Base-by-base conservation (phyloP, 2,329 filamentous ascomycete genomes). In the Xylaria sp. region DNA sequence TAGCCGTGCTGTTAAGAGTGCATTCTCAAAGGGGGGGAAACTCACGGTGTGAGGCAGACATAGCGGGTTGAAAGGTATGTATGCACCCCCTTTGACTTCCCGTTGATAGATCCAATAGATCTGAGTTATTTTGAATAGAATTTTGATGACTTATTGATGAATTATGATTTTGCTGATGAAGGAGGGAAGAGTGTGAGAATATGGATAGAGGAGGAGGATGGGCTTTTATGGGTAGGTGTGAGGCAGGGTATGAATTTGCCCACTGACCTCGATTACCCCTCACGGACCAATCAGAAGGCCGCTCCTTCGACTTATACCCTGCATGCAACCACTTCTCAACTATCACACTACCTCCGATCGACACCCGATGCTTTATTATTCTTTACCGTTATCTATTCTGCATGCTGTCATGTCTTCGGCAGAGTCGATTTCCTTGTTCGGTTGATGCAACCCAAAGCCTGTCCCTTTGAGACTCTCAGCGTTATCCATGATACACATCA, bases 161-260 rank as follows among this genome's bases (percentile, higher is more conserved):
- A 40, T 42, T 62, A 13, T 53, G 49, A 20, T 70, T 59, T 42
- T 61, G 59, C 62, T 69, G 64, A 56, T 65, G 40, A 69, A 68
- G 66, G 60, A 69, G 73, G 69, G 63, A 63, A 66, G 63, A 67
- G 53, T 49, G 65, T 62, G 69, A 64, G 66, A 70, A 71, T 51
- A 74, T 59, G 59, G 67, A 67, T 68, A 65, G 68, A 69, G 72
- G 72, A 71, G 66, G 63, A 69, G 60, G 62, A 51, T 67, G 70
- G 72, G 71, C 42, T 74, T 76, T 77, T 77, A 77, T 76, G 69
- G 72, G 66, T 66, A 72, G 65, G 66, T 64, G 71, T 65, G 65
- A 75, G 72, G 70, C 68, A 75, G 74, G 70, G 72, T 68, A 64
- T 51, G 31, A 53, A 48, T 65, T 62, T 58, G 66, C 70, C 71